phyloP scores from a whole-genome alignment of 257 asterid species.

The Fraxinus anomala region DNA sequence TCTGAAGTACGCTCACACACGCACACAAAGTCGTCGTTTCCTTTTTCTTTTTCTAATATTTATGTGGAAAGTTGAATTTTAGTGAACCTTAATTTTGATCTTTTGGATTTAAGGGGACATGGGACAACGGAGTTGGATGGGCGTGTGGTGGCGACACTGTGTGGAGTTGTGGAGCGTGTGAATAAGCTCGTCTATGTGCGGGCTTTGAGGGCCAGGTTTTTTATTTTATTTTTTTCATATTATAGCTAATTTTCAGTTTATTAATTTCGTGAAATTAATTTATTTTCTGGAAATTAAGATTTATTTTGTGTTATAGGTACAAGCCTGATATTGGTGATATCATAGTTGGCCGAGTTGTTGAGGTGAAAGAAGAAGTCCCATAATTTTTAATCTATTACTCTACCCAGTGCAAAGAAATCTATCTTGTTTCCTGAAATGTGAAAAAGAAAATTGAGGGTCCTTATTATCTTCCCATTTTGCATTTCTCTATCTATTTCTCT shows the following conservation, averaged over 20 bases:
- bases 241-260: not conserved
- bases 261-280: not conserved
- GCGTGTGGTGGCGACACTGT: conserved; percentile 67
- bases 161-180: conserved; percentile 96
- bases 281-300: not conserved
- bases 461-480: not conserved
- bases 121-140: conserved; percentile 82
- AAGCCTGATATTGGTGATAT: conserved; percentile 95
- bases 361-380: conserved; percentile 45
- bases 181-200: conserved; percentile 88
- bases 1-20: conserved; percentile 56
- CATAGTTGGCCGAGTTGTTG: conserved; percentile 87
- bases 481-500: not conserved
- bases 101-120: conserved; percentile 71
- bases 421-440: not conserved
- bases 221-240: not conserved
- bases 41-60: not conserved
- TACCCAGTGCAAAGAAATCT: not conserved
- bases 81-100: not conserved
- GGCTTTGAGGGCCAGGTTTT: conserved; percentile 75
- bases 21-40: not conserved
- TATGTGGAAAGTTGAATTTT: conserved; percentile 1
- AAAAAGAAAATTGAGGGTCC: not conserved
- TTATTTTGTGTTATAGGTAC: conserved; percentile 52
- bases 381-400: not conserved